Conservation (phyloP, 169 alveolate species). For the Plasmodium yoelii region DNA sequence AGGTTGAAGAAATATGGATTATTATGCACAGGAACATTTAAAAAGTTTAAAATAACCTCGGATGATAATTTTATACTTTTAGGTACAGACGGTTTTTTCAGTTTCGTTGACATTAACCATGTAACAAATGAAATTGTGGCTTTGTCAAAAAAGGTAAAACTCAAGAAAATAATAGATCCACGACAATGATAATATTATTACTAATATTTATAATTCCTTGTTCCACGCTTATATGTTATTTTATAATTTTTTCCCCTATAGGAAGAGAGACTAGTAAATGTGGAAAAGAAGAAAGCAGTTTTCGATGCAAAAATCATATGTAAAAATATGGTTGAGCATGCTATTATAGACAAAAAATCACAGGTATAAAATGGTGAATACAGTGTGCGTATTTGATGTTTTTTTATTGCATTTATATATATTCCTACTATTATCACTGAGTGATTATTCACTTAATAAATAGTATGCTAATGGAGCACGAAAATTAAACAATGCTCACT, state of each 20-base stretch:
- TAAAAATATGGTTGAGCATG: slow-evolving; percentile 84
- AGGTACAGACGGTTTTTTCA: slow-evolving; percentile 99
- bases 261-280: slow-evolving; percentile 80
- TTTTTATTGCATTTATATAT: background rate
- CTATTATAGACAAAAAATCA: slow-evolving; percentile 80
- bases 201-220: background rate
- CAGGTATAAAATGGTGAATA: slow-evolving; percentile 74
- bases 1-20: slow-evolving; percentile 88
- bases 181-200: background rate
- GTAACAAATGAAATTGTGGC: slow-evolving; percentile 45
- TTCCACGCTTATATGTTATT: background rate
- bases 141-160: slow-evolving; percentile 61
- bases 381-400: background rate
- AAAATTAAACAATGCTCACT: too few species aligned
- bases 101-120: slow-evolving; percentile 77
- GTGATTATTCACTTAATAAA: too few species aligned
- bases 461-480: too few species aligned
- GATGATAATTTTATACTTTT: slow-evolving; percentile 94
- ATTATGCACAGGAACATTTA: slow-evolving; percentile 84
- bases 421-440: too few species aligned
- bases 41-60: slow-evolving; percentile 79
- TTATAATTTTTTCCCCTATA: slow-evolving; percentile 11
- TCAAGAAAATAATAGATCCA: slow-evolving; percentile 2
- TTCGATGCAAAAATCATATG: slow-evolving; percentile 78
- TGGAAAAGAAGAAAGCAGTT: slow-evolving; percentile 76